Evolutionary conservation across 202 grass and related monocot genomes (phyloP).

Genomic region (Carex arenaria): DNA sequence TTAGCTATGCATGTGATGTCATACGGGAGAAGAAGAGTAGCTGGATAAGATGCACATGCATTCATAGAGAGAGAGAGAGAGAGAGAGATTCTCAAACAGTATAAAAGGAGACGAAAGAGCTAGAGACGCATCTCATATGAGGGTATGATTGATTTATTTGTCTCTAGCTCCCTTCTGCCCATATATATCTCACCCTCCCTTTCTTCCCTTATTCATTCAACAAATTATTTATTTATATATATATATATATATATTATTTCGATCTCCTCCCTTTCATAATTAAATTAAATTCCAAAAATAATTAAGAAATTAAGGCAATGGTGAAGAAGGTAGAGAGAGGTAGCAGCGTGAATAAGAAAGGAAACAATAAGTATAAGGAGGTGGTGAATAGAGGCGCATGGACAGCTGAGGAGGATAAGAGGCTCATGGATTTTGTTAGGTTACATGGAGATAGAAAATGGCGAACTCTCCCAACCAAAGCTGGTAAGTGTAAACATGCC

Average conservation of each 20-base stretch:
- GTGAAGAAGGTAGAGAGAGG: conserved; percentile 28
- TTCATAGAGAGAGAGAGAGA: no score
- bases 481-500: conserved; percentile 17
- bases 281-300: no score
- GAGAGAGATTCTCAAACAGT: not conserved
- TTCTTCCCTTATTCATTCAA: not conserved
- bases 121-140: not conserved
- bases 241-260: not conserved
- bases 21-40: conserved; percentile 21
- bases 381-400: conserved; percentile 36
- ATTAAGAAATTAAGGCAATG: not conserved
- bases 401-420: conserved; percentile 35
- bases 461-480: conserved; percentile 39
- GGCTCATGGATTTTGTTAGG: conserved; percentile 29
- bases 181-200: not conserved
- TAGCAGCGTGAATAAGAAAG: not conserved
- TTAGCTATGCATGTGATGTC: conserved; percentile 30
- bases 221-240: not conserved
- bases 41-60: conserved; percentile 20
- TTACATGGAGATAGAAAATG: conserved; percentile 35
- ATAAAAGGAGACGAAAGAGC: conserved; percentile 15
- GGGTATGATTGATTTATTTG: not conserved
- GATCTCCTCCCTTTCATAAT: not conserved
- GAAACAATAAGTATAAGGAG: not conserved
- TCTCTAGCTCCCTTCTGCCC: not conserved